Base-by-base conservation (phyloP, 495 filamentous ascomycete species). In the Penicillium psychrofluorescens region DNA sequence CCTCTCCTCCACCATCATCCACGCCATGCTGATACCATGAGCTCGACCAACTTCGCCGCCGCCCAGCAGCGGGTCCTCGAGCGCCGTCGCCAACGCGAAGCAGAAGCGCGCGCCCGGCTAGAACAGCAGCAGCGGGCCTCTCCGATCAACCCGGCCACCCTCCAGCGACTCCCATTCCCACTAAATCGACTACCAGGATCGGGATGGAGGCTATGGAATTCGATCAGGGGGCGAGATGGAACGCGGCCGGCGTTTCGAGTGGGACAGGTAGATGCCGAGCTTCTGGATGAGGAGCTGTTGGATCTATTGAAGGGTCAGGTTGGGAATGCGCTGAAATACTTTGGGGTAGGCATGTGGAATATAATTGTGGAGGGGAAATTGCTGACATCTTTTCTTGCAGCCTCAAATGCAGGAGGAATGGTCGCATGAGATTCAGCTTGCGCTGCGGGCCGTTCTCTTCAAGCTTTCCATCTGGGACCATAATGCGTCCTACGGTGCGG, bases 391-490 rank as follows among this genome's bases (percentile, higher is more conserved):
- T 22, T 22, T 6, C 4, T 22, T 22, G 0, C 14, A 82, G 77
- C 55, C 78, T 48, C 74, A 82, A 61, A 48, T 85, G 37, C 66
- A 76, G 37, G 87, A 94, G 54, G 86, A 94, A 39, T 95, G 85
- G 84, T 83, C 83, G 4, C 72, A 87, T 35, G 92, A 97, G 64
- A 90, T 97, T 36, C 72, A 83, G 41, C 71, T 95, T 14, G 74
- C 69, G 1, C 72, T 99, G 42, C 78, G 94, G 10, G 78, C 82
- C 7, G 71, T 90, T 2, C 70, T 99, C 11, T 99, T 95, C 72
- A 97, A 97, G 61, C 76, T 99, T 46, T 85, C 85, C 1, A 86
- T 97, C 40, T 99, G 92, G 92, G 90, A 97, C 59, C 86, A 95
- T 60, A 76, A 95, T 66, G 85, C 94, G 13, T 90, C 86, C 0